Conservation (phyloP, 139 green algal species). For the Bryopsis sp. region DNA sequence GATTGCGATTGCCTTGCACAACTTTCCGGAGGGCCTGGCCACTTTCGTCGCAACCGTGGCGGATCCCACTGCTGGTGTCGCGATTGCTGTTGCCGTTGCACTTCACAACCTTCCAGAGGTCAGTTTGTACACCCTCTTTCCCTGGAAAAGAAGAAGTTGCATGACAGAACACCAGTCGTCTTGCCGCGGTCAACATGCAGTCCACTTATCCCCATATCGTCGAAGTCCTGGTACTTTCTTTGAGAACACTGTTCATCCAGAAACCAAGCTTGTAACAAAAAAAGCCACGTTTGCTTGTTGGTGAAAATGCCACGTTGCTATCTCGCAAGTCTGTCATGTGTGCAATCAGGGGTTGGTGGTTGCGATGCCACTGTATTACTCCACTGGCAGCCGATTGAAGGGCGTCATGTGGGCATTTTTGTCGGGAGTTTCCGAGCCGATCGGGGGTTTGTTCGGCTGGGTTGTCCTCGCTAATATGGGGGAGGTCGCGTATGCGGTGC, state of each 20-base stretch:
- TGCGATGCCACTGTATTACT: constrained; percentile 77
- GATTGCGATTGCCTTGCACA: constrained; percentile 71
- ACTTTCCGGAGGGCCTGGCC: constrained; percentile 48
- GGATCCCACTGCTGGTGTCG: constrained; percentile 36
- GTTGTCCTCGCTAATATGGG: constrained; percentile 31
- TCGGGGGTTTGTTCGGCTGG: constrained; percentile 53
- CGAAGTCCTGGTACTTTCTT: too few relatives aligned
- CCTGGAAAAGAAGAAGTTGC: too few relatives aligned
- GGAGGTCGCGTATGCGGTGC: constrained; percentile 45
- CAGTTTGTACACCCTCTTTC: too few relatives aligned
- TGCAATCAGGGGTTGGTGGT: too few relatives aligned
- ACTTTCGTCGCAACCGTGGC: constrained; percentile 33
- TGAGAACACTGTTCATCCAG: too few relatives aligned
- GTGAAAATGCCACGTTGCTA: too few relatives aligned
- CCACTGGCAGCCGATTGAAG: constrained; percentile 54
- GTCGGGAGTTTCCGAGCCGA: constrained; percentile 57
- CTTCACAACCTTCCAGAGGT: constrained; percentile 60
- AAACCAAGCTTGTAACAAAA: too few relatives aligned
- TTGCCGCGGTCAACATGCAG: too few relatives aligned
- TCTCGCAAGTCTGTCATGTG: too few relatives aligned
- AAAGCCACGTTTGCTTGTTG: too few relatives aligned
- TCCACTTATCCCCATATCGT: too few relatives aligned
- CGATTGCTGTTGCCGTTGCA: constrained; percentile 57
- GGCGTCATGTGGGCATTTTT: constrained; percentile 60
- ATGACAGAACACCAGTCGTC: too few relatives aligned